Base-by-base conservation (phyloP, 169 alveolate species). In the Plasmodium yoelii region DNA sequence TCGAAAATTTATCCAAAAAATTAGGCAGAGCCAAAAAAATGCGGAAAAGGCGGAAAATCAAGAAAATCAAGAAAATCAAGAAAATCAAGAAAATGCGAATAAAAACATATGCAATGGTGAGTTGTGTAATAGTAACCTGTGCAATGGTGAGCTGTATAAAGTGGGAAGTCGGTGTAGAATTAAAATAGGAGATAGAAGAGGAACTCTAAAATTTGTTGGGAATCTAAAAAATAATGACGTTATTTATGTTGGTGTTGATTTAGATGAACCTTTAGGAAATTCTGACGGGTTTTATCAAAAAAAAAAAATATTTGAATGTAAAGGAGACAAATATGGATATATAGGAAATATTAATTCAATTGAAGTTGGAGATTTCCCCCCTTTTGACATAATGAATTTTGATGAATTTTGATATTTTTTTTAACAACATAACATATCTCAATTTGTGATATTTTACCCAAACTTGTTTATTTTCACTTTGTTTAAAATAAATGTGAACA, bases 241-340 rank as follows among this genome's bases (percentile, higher is more conserved):
- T 28, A 44, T 90, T 75, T 92, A 74, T 92, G 92, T 93, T 87
- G 98, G 99, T 24, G 94, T 97, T 55, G 92, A 88, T 12, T 88
- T 97, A 51, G 99, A 97, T 92, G 99, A 97, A 77, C 98, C 99
- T 6, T 57, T 94, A 61, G 98, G 98, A 34, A 94, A 92, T 84
- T 93, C 95, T 39, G 97, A 95, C 92, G 99, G 99, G n/a, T 61
- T 86, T 15, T 88, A 94, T 68, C 80, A 90, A 60, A 94, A 94
- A 5, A 73, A 72, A 28, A 68, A 68, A 28, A 93, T 94, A 67
- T 97, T 97, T 84, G 96, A 92, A 60, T 94, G 96, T 39, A 57
- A 84, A 12, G 96, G 96, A 26, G 87, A 68, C 39, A 93, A 93
- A 47, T 96, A 94, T 88, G 98, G 98, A 9, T 93, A 93, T 24